Percentiles rank a stretch among this genome's conserved stretches.
These are phyloP conservation scores for Colletotrichum viniferum DNA, from an alignment of 2,329 filamentous ascomycete species.

Conservation along the genomic window DNA sequence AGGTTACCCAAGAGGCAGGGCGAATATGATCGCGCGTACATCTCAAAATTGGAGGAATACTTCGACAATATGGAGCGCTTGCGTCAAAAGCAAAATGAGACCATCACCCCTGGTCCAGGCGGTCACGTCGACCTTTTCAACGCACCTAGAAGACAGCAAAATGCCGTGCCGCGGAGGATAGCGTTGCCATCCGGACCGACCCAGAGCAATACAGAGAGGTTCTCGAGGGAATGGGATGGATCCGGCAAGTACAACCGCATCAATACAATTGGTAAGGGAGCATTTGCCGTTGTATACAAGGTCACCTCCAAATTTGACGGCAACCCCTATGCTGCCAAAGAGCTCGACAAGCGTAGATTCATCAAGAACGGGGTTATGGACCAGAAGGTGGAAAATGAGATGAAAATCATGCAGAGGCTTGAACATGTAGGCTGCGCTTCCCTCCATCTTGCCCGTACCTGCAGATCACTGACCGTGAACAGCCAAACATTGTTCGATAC, in stretches of 20 bases:
- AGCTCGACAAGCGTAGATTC: slow-evolving; percentile 90
- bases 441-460: neutral
- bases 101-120: slow-evolving; percentile 50
- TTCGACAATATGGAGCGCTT: slow-evolving; percentile 46
- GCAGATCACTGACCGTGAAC: neutral
- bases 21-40: slow-evolving; percentile 67
- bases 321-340: slow-evolving; percentile 85
- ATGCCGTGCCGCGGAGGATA: slow-evolving; percentile 19
- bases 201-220: slow-evolving; percentile 37
- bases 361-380: slow-evolving; percentile 92
- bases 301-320: slow-evolving; percentile 87
- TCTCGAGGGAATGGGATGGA: slow-evolving; percentile 77
- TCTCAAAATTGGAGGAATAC: slow-evolving; percentile 72
- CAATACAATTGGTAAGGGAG: slow-evolving; percentile 84
- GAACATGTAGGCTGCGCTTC: slow-evolving; percentile 68
- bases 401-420: slow-evolving; percentile 90
- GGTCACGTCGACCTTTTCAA: slow-evolving; percentile 48
- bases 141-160: neutral
- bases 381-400: slow-evolving; percentile 93
- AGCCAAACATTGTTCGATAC: slow-evolving; percentile 91
- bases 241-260: slow-evolving; percentile 84
- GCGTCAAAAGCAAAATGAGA: slow-evolving; percentile 41
- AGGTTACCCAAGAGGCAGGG: slow-evolving; percentile 80
- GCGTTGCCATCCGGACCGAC: slow-evolving; percentile 24
- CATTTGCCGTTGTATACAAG: slow-evolving; percentile 93